Evolutionary conservation across 306 rosid species (phyloP), one percentile per base, ranked within the genome.

Genomic region (Vigna angularis): DNA sequence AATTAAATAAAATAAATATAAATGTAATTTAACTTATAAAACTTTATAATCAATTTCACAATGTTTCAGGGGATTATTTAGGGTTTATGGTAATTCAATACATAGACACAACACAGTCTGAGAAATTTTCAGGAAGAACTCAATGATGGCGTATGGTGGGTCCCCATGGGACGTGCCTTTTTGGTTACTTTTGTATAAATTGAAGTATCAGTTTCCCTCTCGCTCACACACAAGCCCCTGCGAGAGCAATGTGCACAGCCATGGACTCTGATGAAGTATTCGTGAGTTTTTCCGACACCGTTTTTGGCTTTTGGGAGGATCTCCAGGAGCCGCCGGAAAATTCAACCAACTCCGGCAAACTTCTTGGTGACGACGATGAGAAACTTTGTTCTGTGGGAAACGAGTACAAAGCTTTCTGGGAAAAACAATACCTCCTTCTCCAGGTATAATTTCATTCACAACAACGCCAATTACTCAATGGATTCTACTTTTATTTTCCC

Each of bases 271-370:
- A 16, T 52, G 83, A 63, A 18, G 83, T 80, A 15, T 4, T 34
- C 5, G 49, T 80, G 14, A 87, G 77, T 48, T 85, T 91, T 64
- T 34, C 86, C 48, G 93, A 87, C 61, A 62, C 89, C 17, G 79
- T 91, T 65, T 86, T 90, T 28, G 90, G 90, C 6, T 92, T 84
- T 64, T 81, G 84, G 45, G 96, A 93, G 40, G 83, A 87, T 55
- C 63, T 56, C 11, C 75, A 79, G n/a, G 70, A 6, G 5, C 76
- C 84, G 1, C 44, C 85, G 52, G 88, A 61, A 22, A 88, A 74
- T 76, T 87, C 90, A 11, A 82, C 81, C 5, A 38, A 79, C 73
- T 88, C 87, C 66, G 44, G 72, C 34, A 48, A 79, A 30, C 68
- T 47, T 57, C 64, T 20, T 0, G 69, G 42, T 0, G 81, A 71